A percentile compares a stretch with the other conserved stretches of the same genome.
Evolutionary conservation across 345 rosid species (phyloP).

Genomic region (Streptanthus diversifolius): DNA sequence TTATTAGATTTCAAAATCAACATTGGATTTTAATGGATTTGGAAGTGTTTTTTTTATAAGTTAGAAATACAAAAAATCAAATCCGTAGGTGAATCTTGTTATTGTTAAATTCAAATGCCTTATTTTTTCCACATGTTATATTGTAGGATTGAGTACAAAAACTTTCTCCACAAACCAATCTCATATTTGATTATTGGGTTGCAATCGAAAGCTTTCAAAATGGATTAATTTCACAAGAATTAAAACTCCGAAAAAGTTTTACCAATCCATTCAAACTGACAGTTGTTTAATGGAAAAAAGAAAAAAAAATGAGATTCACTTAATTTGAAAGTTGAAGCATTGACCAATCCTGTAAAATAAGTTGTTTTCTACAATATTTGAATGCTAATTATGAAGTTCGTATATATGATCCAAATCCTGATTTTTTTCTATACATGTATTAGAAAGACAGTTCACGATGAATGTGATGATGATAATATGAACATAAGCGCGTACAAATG

Average conservation of each 20-base stretch:
- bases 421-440: not conserved
- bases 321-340: not conserved
- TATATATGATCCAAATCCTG: not conserved
- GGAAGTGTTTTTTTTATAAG: not conserved
- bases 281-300: not conserved
- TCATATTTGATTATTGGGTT: not conserved
- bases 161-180: not conserved
- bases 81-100: not conserved
- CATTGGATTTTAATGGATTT: not conserved
- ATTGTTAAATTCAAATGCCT: not conserved
- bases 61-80: not conserved
- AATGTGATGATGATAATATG: not conserved
- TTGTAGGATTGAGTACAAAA: not conserved
- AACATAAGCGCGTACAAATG: slow-evolving; percentile 21
- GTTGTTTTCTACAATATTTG: not conserved
- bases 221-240: not conserved
- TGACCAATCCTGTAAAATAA: not conserved
- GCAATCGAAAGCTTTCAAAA: not conserved
- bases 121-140: not conserved
- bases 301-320: not conserved
- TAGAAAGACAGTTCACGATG: not conserved
- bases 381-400: not conserved
- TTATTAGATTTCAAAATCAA: not conserved
- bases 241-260: not conserved
- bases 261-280: not conserved